Evolutionary conservation across 768 basidiomycete species (phyloP).

Genomic region (Trichaptum fuscoviolaceum): DNA sequence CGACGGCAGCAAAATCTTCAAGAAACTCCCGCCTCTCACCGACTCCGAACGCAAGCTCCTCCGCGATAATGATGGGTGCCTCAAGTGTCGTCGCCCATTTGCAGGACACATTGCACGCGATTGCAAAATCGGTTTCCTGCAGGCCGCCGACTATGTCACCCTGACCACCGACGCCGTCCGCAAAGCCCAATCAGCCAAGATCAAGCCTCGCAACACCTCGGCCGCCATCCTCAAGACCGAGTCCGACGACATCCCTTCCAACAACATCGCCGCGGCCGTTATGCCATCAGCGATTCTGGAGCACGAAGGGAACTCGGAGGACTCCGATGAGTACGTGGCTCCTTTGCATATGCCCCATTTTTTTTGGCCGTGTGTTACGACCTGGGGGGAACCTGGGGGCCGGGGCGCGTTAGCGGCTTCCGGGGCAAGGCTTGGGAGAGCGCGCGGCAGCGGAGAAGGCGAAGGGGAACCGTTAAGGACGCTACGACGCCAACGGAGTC

Average conservation of each 20-base stretch:
- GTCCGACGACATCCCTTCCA: not conserved
- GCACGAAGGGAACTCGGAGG: too few relatives aligned
- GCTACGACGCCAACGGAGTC: too few relatives aligned
- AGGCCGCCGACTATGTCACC: slow-evolving; percentile 13
- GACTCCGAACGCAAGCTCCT: slow-evolving; percentile 14
- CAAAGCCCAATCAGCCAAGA: not conserved
- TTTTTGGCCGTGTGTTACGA: too few relatives aligned
- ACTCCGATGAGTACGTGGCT: too few relatives aligned
- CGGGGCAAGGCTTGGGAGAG: too few relatives aligned
- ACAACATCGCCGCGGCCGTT: not conserved
- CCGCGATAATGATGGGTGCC: slow-evolving; percentile 17
- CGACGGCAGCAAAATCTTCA: too few relatives aligned
- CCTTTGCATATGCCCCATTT: too few relatives aligned
- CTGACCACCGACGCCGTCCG: slow-evolving; percentile 9
- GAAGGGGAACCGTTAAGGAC: too few relatives aligned
- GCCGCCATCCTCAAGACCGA: too few relatives aligned
- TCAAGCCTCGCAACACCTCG: not conserved
- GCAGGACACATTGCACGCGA: slow-evolving; percentile 9
- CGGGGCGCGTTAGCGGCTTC: too few relatives aligned
- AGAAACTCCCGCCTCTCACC: slow-evolving; percentile 8
- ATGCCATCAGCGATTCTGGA: slow-evolving; percentile 9
- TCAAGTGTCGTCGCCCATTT: slow-evolving; percentile 23
- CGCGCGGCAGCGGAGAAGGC: too few relatives aligned
- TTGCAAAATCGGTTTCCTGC: slow-evolving; percentile 20
- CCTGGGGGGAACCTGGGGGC: too few relatives aligned